Conservation (phyloP, 1,284 basidiomycete genomes). For the Coniferiporia weirii region DNA sequence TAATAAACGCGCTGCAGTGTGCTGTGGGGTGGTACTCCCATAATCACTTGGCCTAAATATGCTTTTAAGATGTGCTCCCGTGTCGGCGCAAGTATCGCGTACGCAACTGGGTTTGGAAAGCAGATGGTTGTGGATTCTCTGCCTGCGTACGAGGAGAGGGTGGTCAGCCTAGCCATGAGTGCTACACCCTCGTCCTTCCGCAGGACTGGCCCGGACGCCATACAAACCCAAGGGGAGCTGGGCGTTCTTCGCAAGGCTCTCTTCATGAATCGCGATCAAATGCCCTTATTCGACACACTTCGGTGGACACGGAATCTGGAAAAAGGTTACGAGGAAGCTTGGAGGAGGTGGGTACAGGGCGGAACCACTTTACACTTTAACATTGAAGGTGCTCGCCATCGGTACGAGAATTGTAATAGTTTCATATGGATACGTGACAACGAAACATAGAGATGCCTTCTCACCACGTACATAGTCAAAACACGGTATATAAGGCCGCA, state of each 20-base stretch:
- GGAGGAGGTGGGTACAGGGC: constrained; percentile 52
- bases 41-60: constrained; percentile 54
- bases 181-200: constrained; percentile 28
- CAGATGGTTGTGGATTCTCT: constrained; percentile 47
- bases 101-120: constrained; percentile 50
- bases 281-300: constrained; percentile 51
- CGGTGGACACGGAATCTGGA: constrained; percentile 54
- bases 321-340: constrained; percentile 44
- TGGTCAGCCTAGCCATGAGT: constrained; percentile 41
- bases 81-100: constrained; percentile 52
- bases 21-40: constrained; percentile 56
- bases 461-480: not conserved
- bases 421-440: constrained; percentile 40
- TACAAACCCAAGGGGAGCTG: constrained; percentile 30
- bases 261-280: constrained; percentile 43
- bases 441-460: constrained; percentile 15
- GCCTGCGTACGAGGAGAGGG: constrained; percentile 50
- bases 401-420: constrained; percentile 32
- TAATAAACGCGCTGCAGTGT: constrained; percentile 33
- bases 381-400: constrained; percentile 33
- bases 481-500: not conserved
- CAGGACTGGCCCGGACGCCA: constrained; percentile 21
- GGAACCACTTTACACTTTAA: constrained; percentile 35
- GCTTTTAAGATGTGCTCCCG: constrained; percentile 57
- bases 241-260: constrained; percentile 40